A percentile compares a stretch with the other conserved stretches of the same genome.
phyloP scores from a whole-genome alignment of 306 rosid species.

The Chamaecrista fasciculata region DNA sequence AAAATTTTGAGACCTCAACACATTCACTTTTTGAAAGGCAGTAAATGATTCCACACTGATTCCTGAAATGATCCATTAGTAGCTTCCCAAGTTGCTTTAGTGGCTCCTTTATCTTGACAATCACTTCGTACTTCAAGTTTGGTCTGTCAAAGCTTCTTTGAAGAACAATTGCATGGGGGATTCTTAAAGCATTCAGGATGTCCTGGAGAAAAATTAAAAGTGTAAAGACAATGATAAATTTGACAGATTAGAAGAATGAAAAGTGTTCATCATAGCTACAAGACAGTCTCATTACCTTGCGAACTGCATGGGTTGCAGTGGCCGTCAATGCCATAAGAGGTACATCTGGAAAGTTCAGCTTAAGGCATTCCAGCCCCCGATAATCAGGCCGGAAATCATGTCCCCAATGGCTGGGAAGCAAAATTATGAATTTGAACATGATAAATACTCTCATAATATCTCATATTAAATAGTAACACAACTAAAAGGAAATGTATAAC shows the following conservation, averaged over 20 bases:
- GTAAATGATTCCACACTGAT: conserved; percentile 83
- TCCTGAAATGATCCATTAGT: conserved; percentile 60
- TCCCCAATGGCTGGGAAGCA: conserved; percentile 90
- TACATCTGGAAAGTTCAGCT: conserved; percentile 70
- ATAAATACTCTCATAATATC: conserved; percentile 9
- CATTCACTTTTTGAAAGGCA: conserved; percentile 96
- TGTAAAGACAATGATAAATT: background rate
- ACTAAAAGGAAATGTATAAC: conserved; percentile 21
- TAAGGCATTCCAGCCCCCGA: conserved; percentile 81
- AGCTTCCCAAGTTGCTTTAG: conserved; percentile 71
- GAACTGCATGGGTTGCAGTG: conserved; percentile 89
- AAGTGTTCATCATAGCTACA: conserved; percentile 9
- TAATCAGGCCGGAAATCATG: conserved; percentile 99
- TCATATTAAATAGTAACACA: conserved; percentile 18
- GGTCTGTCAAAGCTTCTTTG: conserved; percentile 98
- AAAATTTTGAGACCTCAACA: conserved; percentile 71
- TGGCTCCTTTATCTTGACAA: conserved; percentile 76
- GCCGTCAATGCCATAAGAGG: conserved; percentile 99
- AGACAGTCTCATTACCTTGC: conserved; percentile 48
- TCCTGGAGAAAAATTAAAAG: conserved; percentile 56
- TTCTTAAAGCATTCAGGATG: conserved; percentile 73
- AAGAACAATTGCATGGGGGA: conserved; percentile 81
- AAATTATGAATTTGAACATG: conserved; percentile 8
- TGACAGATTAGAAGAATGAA: conserved; percentile 10
- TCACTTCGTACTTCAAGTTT: conserved; percentile 87